Evolutionary conservation across 345 rosid species (phyloP), one percentile per base, ranked within the genome.

Genomic region (Citrus cavaleriei): DNA sequence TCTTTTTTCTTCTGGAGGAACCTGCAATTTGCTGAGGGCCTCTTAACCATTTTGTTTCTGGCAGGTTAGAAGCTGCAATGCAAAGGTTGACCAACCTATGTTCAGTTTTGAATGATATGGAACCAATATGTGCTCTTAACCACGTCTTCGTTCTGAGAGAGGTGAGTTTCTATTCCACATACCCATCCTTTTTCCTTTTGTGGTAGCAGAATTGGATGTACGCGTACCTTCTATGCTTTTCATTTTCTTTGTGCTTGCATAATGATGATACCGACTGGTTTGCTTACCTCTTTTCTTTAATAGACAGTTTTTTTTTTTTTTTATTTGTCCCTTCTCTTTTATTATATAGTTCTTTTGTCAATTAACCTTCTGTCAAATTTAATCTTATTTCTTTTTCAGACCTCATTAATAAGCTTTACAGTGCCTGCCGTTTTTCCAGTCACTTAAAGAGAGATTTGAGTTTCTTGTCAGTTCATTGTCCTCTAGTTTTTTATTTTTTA

Each of bases 11-110:
- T 77, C 40, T 70, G 65, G 10, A 38, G 61, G 65, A 72, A 63
- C 78, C 63, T 55, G 46, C 58, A 74, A 71, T 58, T 18, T 25
- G 42, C 59, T 37, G 10, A 57, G 13, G 62, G 72, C 72, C 42
- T 42, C 42, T 54, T 66, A 71, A 76, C 80, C 76, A 64, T 40
- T 77, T 12, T 78, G 22, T 49, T 81, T 38, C 75, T 83, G 85
- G 79, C 92, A 96, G 98, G 99, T 89, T 96, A 87, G 99, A 96
- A 90, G 99, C 99, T 90, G 99, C 99, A 79, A 92, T 96, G 93
- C 98, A 96, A 82, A 94, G 99, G 85, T 83, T 96, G 89, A 93
- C 98, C 81, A 94, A 92, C 83, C 86, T 96, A 77, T 94, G 97
- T 75, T 94, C 98, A 64, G 88, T 94, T 82, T 83, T 96, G 89